Evolutionary conservation across 2,329 filamentous ascomycete genomes (phyloP), one percentile per base, ranked within the genome.

Genomic region (Sporothrix humicola): DNA sequence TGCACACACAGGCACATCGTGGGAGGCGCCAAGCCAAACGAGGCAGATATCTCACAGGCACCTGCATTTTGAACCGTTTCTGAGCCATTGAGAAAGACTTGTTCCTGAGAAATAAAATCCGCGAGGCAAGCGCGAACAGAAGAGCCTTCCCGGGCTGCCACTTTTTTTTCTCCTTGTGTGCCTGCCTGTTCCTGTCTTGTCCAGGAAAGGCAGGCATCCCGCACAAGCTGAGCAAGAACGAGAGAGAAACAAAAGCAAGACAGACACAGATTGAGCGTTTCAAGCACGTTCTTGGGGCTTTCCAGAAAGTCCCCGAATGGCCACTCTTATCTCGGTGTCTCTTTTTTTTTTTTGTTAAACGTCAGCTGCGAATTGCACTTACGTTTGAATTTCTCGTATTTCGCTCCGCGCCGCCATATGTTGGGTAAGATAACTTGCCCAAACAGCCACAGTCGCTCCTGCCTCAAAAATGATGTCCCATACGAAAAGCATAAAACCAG

Each of bases 361-460:
- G 52, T 58, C 50, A 44, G 50, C 31, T n/a, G 23, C 50, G 17
- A 46, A 26, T 26, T 9, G 31, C 50, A 69, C 68, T 58, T 69
- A 56, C 50, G 68, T 44, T 23, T 23, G 15, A 8, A 69, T 69
- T 69, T 69, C 68, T 69, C 68, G 68, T 69, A 69, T 56, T 69
- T 54, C 59, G 37, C 59, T 3, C 37, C 59, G n/a, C 37, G 59
- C 59, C 59, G 59, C 59, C 12, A n/a, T 66, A n/a, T 37, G 31
- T 37, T 5, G 17, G n/a, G 56, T 37, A 13, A 48, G n/a, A 48
- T 44, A 23, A n/a, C 61, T 46, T 42, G 61, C 61, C 61, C 61
- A n/a, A 26, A 23, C 7, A n/a, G 9, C 61, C 42, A 48, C 56
- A 31, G 20, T 59, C 56, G 56, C 56, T 37, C 56, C 12, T 59